Evolutionary conservation across 495 filamentous ascomycete genomes (phyloP).

Genomic region (Neohortaea acidophila): DNA sequence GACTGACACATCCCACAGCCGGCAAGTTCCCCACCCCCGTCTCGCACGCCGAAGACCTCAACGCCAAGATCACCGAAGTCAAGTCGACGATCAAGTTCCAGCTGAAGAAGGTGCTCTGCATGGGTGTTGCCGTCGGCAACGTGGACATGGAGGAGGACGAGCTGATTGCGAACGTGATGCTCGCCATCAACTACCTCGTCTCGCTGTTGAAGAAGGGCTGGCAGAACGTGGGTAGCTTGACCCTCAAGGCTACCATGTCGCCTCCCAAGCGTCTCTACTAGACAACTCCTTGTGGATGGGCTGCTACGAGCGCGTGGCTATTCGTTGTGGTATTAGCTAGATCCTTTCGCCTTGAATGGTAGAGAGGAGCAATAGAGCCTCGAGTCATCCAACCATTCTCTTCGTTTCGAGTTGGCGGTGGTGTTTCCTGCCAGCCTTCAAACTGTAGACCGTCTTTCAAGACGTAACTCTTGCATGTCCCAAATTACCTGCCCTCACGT

Average conservation of each 20-base stretch:
- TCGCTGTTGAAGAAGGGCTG: slow-evolving; percentile 99
- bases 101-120: slow-evolving; percentile 98
- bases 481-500: too few species aligned
- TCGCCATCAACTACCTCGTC: slow-evolving; percentile 99
- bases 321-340: slow-evolving; percentile 9
- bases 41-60: slow-evolving; percentile 86
- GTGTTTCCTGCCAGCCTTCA: too few species aligned
- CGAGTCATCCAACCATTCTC: slow-evolving; percentile 16
- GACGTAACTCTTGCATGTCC: too few species aligned
- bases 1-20: slow-evolving; percentile 36
- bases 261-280: slow-evolving; percentile 95
- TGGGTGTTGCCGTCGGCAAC: slow-evolving; percentile 97
- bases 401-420: too few species aligned
- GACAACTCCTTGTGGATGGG: slow-evolving; percentile 13
- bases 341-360: slow-evolving; percentile 13
- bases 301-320: slow-evolving; percentile 13
- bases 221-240: slow-evolving; percentile 99
- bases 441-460: too few species aligned
- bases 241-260: slow-evolving; percentile 98
- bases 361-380: slow-evolving; percentile 13
- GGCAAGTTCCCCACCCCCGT: slow-evolving; percentile 99
- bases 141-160: slow-evolving; percentile 95
- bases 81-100: slow-evolving; percentile 99
- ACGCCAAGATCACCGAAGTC: slow-evolving; percentile 89
- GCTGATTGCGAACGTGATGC: slow-evolving; percentile 88